These are phyloP conservation scores for Nemania sp. DNA, from an alignment of 2,329 filamentous ascomycete species.

Conservation along the genomic window DNA sequence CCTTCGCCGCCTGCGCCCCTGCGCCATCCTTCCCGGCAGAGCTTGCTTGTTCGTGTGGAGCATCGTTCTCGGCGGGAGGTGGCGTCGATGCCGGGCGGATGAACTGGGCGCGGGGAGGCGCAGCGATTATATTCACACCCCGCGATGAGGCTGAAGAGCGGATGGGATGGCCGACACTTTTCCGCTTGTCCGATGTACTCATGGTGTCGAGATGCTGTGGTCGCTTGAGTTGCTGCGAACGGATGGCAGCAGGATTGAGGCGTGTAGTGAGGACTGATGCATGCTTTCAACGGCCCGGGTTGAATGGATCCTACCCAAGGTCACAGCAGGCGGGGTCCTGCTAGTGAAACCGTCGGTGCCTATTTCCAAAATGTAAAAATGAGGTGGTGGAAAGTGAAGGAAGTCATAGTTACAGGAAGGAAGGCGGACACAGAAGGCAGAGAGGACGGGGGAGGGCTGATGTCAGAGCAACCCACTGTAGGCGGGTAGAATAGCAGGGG, in stretches of 20 bases:
- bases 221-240: slow-evolving; percentile 7
- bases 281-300: slow-evolving; percentile 21
- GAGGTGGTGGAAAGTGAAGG: neutral
- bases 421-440: neutral
- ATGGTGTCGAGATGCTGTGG: slow-evolving; percentile 48
- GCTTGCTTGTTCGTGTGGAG: slow-evolving; percentile 38
- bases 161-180: slow-evolving; percentile 51
- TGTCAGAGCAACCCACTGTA: slow-evolving; percentile 17
- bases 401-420: too few relatives aligned
- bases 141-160: slow-evolving; percentile 50
- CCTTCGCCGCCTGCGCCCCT: slow-evolving; percentile 43
- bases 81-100: slow-evolving; percentile 52
- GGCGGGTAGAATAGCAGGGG: slow-evolving; percentile 1
- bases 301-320: neutral
- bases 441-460: slow-evolving; percentile 10
- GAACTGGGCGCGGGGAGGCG: slow-evolving; percentile 57
- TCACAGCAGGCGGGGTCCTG: too few relatives aligned
- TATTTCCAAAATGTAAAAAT: neutral
- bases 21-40: slow-evolving; percentile 42
- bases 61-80: slow-evolving; percentile 48
- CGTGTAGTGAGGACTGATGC: slow-evolving; percentile 29
- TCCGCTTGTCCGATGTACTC: slow-evolving; percentile 61
- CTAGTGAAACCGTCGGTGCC: neutral
- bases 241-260: slow-evolving; percentile 28
- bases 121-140: slow-evolving; percentile 53